phyloP scores from a whole-genome alignment of 73 alveolate genomes.

The Symbiodinium pilosum region DNA sequence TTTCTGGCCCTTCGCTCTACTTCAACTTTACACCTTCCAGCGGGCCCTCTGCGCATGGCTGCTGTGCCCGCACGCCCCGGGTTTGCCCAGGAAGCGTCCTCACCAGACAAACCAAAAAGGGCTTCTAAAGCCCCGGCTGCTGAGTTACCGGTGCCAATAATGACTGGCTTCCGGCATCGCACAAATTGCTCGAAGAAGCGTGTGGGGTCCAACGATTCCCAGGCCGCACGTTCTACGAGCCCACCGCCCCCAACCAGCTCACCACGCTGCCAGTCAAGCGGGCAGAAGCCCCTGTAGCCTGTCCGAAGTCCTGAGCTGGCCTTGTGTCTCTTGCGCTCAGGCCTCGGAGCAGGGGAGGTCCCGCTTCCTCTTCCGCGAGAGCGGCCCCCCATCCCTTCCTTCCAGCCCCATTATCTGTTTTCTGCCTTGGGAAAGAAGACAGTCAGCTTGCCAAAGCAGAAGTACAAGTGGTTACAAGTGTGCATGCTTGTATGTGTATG shows the following conservation, averaged over 20 bases:
- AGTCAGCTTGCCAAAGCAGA: too few species aligned
- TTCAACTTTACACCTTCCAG: not conserved
- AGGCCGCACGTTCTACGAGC: slow-evolving; percentile 5
- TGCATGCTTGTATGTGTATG: too few species aligned
- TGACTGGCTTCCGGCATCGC: slow-evolving; percentile 17
- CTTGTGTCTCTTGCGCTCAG: not conserved
- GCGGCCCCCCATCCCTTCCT: not conserved
- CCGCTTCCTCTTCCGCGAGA: not conserved
- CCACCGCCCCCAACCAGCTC: slow-evolving; percentile 54
- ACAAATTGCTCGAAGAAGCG: slow-evolving; percentile 33
- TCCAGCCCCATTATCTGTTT: not conserved
- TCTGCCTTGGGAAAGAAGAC: too few species aligned
- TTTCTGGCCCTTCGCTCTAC: slow-evolving; percentile 18
- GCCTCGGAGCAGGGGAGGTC: not conserved
- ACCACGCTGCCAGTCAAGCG: not conserved
- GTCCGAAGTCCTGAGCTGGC: too few species aligned
- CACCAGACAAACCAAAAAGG: slow-evolving; percentile 47
- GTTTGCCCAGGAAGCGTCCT: slow-evolving; percentile 13
- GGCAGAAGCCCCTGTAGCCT: not conserved
- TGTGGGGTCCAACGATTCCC: slow-evolving; percentile 28
- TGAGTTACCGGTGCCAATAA: slow-evolving; percentile 16
- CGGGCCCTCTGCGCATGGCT: not conserved
- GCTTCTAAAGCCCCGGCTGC: slow-evolving; percentile 29
- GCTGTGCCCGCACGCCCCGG: slow-evolving; percentile 20
- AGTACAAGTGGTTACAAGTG: not conserved